Evolutionary conservation across 83 land plant genomes (phyloP).

Genomic region (Diphasiastrum complanatum): DNA sequence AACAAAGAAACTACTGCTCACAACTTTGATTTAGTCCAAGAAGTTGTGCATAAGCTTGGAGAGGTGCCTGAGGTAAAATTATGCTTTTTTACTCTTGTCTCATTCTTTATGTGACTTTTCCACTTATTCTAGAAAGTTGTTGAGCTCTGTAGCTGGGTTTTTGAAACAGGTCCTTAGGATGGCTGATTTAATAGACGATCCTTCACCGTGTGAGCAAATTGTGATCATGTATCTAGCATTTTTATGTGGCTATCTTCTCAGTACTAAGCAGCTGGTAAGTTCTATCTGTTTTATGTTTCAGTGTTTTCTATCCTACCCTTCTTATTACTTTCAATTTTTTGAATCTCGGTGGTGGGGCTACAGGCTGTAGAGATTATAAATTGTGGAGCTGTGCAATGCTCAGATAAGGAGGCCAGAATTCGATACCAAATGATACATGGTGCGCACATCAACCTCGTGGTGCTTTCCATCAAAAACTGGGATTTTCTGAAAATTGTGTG

Average conservation of each 20-base stretch:
- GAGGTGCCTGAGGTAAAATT: slow-evolving; percentile 28
- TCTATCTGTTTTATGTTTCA: neutral
- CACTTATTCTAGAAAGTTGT: neutral
- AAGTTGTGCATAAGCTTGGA: slow-evolving; percentile 17
- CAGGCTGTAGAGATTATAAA: no score
- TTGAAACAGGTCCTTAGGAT: slow-evolving; percentile 45
- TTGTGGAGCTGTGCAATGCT: no score
- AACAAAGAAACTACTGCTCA: slow-evolving; percentile 6
- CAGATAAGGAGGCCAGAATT: no score
- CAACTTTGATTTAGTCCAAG: slow-evolving; percentile 25
- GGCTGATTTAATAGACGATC: slow-evolving; percentile 50
- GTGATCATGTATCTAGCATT: slow-evolving; percentile 52
- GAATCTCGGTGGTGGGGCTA: no score
- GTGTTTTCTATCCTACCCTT: neutral
- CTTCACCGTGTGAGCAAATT: slow-evolving; percentile 44
- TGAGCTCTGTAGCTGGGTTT: neutral
- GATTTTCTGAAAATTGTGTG: no score
- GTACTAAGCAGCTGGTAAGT: slow-evolving; percentile 41
- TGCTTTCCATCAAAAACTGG: no score
- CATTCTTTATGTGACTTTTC: no score
- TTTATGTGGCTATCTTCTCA: slow-evolving; percentile 42
- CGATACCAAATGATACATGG: no score
- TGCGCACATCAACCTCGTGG: no score
- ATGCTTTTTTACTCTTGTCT: neutral
- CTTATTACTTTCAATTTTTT: no score